Evolutionary conservation across 306 rosid genomes (phyloP), one percentile per base, ranked within the genome.

Genomic region (Fagus sylvatica): DNA sequence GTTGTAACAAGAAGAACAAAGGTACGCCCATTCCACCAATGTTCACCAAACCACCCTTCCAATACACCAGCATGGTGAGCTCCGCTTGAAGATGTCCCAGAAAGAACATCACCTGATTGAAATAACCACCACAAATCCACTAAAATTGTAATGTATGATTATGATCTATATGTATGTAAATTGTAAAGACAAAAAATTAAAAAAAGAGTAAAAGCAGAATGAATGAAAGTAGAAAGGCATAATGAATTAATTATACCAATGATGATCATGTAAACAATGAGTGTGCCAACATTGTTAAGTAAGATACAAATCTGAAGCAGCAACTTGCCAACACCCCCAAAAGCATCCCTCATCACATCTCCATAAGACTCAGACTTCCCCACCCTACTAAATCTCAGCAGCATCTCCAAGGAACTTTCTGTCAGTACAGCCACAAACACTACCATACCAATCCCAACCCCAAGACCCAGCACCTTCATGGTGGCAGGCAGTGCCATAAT

Each of bases 401-500:
- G 77, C 83, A 87, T 85, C 71, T 87, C 91, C 76, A 87, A 48
- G 10, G 96, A 85, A 3, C 86, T 81, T 57, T 85, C 79, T 0
- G 89, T 74, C 40, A 90, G 84, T 49, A 90, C 32, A 9, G 93
- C 93, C 19, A 90, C 86, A 22, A 90, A 81, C 22, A 83, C 30
- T 5, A 90, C 82, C 16, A 84, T 71, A 11, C 66, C 74, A 46
- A 88, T 75, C 39, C 96, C 96, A 22, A 76, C 41, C 1, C 78
- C 82, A 4, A 85, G 78, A 0, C 96, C 96, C 34, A 90, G 67
- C n/a, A 88, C 93, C 71, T 88, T 90, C 84, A 90, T 87, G 72
- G 96, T 87, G 43, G 96, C 88, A 3, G 96, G 96, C 54, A 90
- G 78, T 17, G 93, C 90, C 93, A 90, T 90, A 78, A 90, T 90